Conservation (phyloP, 768 basidiomycete species). For the Exidia glandulosa region DNA sequence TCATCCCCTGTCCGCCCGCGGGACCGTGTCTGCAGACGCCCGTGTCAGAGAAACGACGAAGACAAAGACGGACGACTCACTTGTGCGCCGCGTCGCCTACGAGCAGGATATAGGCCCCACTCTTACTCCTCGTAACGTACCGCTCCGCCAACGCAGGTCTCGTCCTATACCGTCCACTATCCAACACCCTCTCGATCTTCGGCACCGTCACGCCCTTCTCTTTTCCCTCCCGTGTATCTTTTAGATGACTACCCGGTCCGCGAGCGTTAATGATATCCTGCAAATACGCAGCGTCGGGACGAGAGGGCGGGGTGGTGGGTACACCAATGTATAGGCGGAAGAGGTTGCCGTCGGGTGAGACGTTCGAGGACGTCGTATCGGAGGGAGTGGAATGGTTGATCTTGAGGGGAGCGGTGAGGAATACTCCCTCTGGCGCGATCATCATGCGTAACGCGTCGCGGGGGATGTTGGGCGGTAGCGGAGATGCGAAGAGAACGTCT, state of each 20-base stretch:
- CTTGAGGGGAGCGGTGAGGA: neutral
- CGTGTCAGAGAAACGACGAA: too few relatives aligned
- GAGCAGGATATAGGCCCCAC: slow-evolving; percentile 13
- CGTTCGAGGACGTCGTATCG: neutral
- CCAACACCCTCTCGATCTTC: neutral
- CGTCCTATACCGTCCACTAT: neutral
- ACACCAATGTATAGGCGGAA: neutral
- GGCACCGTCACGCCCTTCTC: too few relatives aligned
- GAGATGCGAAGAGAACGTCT: neutral
- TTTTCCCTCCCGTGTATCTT: neutral
- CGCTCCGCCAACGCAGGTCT: slow-evolving; percentile 1
- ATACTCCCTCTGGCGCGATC: neutral
- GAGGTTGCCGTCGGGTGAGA: neutral
- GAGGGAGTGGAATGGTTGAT: neutral
- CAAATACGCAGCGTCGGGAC: neutral
- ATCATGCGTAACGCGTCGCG: neutral
- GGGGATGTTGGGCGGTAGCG: neutral
- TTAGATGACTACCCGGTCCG: neutral
- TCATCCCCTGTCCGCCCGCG: slow-evolving; percentile 47
- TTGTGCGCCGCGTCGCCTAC: slow-evolving; percentile 37
- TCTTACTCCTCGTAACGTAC: neutral
- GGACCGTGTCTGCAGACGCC: too few relatives aligned
- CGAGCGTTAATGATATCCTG: neutral
- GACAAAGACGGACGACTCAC: too few relatives aligned
- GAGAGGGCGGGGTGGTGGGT: neutral